Percentiles rank a stretch among this genome's conserved stretches.
Evolutionary conservation across 169 alveolate genomes (phyloP).

Genomic region (Cryptosporidium viatorum): DNA sequence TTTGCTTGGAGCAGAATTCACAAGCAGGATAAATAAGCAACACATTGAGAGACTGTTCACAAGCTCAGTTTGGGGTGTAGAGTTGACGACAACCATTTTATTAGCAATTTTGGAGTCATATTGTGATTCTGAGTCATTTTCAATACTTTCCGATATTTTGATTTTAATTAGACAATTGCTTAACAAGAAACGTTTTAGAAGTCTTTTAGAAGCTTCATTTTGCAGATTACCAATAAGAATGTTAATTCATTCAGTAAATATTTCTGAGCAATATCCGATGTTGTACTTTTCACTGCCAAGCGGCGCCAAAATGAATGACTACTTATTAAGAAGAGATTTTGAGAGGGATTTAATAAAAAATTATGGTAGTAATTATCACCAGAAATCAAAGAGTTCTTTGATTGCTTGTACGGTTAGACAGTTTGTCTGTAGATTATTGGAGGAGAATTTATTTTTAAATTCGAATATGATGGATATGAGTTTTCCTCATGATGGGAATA

Average conservation of each 20-base stretch:
- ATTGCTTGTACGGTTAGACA: background rate
- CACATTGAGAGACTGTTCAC: slow-evolving; percentile 6
- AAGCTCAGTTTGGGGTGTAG: slow-evolving; percentile 56
- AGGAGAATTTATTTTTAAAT: slow-evolving; percentile 6
- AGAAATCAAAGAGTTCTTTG: slow-evolving; percentile 12
- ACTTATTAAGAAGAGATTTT: background rate
- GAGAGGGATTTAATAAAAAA: background rate
- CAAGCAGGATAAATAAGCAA: background rate
- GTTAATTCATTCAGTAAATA: slow-evolving; percentile 18
- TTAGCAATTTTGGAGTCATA: slow-evolving; percentile 26
- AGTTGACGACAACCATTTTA: slow-evolving; percentile 15
- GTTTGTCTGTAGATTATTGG: background rate
- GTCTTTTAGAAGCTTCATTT: slow-evolving; percentile 19
- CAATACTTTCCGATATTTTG: slow-evolving; percentile 50
- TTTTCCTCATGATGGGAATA: background rate
- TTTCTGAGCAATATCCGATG: slow-evolving; percentile 2
- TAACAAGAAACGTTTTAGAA: slow-evolving; percentile 14
- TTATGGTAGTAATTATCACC: background rate
- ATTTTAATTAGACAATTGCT: slow-evolving; percentile 49
- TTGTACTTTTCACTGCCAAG: background rate
- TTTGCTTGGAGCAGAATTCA: slow-evolving; percentile 43
- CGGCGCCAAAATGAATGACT: background rate
- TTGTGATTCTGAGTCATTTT: slow-evolving; percentile 45
- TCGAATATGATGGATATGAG: background rate
- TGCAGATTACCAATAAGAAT: slow-evolving; percentile 53